These are phyloP conservation scores for Fusarium dimerum DNA, from an alignment of 2,329 filamentous ascomycete genomes.

Conservation along the genomic window DNA sequence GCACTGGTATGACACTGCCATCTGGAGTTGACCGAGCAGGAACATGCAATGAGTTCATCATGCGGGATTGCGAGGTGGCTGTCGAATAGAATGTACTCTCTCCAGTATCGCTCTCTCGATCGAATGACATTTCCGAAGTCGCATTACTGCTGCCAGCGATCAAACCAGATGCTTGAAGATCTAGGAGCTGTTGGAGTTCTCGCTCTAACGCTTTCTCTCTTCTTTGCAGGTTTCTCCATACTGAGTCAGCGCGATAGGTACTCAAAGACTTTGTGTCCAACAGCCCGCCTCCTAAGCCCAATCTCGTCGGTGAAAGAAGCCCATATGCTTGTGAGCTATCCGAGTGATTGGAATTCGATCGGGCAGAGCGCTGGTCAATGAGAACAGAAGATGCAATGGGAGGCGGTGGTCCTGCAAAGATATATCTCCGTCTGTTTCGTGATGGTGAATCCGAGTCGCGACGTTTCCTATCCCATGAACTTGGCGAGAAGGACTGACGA, in stretches of 20 bases:
- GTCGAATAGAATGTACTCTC: conserved; percentile 45
- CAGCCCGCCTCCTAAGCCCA: conserved; percentile 24
- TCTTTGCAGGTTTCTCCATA: conserved; percentile 49
- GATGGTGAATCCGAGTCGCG: conserved; percentile 35
- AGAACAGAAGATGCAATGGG: conserved; percentile 50
- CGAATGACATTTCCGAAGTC: conserved; percentile 23
- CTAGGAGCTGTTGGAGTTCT: conserved; percentile 50
- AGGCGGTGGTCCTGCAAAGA: conserved; percentile 53
- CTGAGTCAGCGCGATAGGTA: conserved; percentile 40
- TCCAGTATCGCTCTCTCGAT: conserved; percentile 41
- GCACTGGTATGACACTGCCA: conserved; percentile 60
- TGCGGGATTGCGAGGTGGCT: conserved; percentile 40
- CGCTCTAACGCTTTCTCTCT: conserved; percentile 47
- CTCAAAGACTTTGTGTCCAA: conserved; percentile 38
- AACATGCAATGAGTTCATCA: conserved; percentile 45
- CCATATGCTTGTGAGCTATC: conserved; percentile 13
- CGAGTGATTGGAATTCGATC: conserved; percentile 10
- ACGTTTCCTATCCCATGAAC: conserved; percentile 23
- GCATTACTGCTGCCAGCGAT: conserved; percentile 37
- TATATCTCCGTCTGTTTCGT: conserved; percentile 32
- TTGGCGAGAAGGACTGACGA: conserved; percentile 17
- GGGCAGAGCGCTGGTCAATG: conserved; percentile 14
- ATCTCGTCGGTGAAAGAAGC: conserved; percentile 17
- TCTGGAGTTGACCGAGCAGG: conserved; percentile 39
- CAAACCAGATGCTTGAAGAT: conserved; percentile 50